These are phyloP conservation scores for Magnolia kwangsiensis DNA, from an alignment of 164 flowering plant species.

Conservation along the genomic window DNA sequence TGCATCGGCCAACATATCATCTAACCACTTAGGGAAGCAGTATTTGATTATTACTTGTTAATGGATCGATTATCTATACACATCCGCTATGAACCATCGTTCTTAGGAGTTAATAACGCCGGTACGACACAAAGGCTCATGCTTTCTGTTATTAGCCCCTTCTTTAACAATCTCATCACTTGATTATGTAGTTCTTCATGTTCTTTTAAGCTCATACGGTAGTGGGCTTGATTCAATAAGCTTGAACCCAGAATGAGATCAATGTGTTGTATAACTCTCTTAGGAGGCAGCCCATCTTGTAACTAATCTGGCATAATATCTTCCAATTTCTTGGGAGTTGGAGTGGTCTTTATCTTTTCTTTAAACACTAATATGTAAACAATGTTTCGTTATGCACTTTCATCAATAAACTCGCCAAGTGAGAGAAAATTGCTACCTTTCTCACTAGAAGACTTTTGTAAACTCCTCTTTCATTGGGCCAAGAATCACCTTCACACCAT, in stretches of 20 bases:
- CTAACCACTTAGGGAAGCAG: background rate
- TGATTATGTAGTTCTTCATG: background rate
- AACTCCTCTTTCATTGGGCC: too few relatives aligned
- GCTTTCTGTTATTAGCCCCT: background rate
- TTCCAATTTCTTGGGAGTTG: background rate
- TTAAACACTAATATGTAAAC: too few relatives aligned
- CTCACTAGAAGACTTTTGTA: too few relatives aligned
- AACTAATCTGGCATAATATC: background rate
- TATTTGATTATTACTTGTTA: background rate
- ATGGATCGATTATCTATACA: background rate
- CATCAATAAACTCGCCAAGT: too few relatives aligned
- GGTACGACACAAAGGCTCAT: background rate
- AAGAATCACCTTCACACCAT: too few relatives aligned
- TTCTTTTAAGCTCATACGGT: background rate
- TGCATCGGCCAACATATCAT: background rate
- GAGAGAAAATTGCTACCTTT: too few relatives aligned
- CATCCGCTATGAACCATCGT: background rate
- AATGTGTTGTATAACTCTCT: background rate
- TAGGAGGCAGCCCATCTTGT: background rate
- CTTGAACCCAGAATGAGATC: background rate
- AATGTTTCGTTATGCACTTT: too few relatives aligned
- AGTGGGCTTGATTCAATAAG: background rate
- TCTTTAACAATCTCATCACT: background rate
- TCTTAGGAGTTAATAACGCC: background rate
- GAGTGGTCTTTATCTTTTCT: too few relatives aligned